Percentiles rank a stretch among this genome's conserved stretches.
phyloP scores from a whole-genome alignment of 805 yeast genomes.

The Pichia manshurica region DNA sequence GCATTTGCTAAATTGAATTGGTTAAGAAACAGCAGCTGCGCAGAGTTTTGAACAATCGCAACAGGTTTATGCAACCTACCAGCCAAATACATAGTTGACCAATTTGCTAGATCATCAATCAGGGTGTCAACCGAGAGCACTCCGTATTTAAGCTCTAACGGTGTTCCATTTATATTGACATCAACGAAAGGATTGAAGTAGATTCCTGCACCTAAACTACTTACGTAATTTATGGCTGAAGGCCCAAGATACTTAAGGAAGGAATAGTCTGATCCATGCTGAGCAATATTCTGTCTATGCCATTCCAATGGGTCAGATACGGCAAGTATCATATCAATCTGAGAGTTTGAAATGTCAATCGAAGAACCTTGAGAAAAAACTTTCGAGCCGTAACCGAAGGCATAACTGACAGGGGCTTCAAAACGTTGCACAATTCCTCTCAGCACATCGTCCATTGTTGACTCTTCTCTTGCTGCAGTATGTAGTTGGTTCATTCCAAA shows the following conservation, averaged over 20 bases:
- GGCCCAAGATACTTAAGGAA: slow-evolving; percentile 56
- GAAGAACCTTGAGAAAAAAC: slow-evolving; percentile 68
- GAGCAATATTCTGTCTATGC: slow-evolving; percentile 67
- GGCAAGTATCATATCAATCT: slow-evolving; percentile 79
- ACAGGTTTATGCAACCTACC: slow-evolving; percentile 96
- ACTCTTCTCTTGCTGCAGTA: slow-evolving; percentile 35
- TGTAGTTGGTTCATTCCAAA: slow-evolving; percentile 54
- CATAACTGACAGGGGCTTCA: slow-evolving; percentile 35
- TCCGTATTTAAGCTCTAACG: slow-evolving; percentile 68
- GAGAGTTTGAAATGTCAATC: slow-evolving; percentile 43
- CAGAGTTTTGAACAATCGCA: slow-evolving; percentile 60
- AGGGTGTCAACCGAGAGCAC: slow-evolving; percentile 61
- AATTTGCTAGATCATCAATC: slow-evolving; percentile 65
- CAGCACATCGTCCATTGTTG: slow-evolving; percentile 37
- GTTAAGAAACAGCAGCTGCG: slow-evolving; percentile 58
- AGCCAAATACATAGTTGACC: slow-evolving; percentile 83
- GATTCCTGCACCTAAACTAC: slow-evolving; percentile 78
- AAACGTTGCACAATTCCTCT: slow-evolving; percentile 18
- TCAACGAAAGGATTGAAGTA: slow-evolving; percentile 88
- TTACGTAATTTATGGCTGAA: slow-evolving; percentile 49
- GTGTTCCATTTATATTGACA: slow-evolving; percentile 2
- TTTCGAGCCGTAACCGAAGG: slow-evolving; percentile 95
- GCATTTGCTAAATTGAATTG: slow-evolving; percentile 77
- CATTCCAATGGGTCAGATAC: slow-evolving; percentile 71
- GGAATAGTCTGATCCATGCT: slow-evolving; percentile 75